phyloP scores from a whole-genome alignment of 257 asterid genomes.

The Gentiana macrophylla region DNA sequence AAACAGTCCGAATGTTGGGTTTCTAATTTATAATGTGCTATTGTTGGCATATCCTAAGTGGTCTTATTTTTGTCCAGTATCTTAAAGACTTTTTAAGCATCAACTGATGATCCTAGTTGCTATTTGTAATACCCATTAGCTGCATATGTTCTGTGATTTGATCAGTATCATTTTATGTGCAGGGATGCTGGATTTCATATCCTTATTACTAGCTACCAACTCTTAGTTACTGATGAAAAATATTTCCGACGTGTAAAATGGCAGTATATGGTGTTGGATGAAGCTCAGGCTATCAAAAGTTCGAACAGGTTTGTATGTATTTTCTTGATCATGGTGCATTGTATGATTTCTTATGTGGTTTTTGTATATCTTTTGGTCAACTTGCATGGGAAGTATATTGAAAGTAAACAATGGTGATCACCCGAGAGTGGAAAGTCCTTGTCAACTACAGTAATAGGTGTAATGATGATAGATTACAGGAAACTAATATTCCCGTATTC shows the following conservation, averaged over 20 bases:
- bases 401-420: not conserved
- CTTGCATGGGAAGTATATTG: not conserved
- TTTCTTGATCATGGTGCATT: not conserved
- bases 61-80: no score
- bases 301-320: conserved; percentile 54
- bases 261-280: conserved; percentile 99
- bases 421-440: not conserved
- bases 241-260: conserved; percentile 91
- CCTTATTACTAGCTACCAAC: conserved; percentile 93
- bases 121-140: no score
- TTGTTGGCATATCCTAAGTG: no score
- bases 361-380: not conserved
- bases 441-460: not conserved
- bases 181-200: conserved; percentile 98
- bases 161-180: conserved; percentile 17
- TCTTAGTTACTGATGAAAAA: conserved; percentile 85
- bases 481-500: not conserved
- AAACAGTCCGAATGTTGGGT: no score
- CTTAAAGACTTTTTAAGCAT: no score
- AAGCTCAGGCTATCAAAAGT: conserved; percentile 98
- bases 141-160: conserved; percentile 6
- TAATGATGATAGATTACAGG: not conserved
- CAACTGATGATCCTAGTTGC: no score
- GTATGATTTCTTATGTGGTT: not conserved
- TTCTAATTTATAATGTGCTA: no score